phyloP scores from a whole-genome alignment of 257 asterid genomes.

The Solanum bukasovii region DNA sequence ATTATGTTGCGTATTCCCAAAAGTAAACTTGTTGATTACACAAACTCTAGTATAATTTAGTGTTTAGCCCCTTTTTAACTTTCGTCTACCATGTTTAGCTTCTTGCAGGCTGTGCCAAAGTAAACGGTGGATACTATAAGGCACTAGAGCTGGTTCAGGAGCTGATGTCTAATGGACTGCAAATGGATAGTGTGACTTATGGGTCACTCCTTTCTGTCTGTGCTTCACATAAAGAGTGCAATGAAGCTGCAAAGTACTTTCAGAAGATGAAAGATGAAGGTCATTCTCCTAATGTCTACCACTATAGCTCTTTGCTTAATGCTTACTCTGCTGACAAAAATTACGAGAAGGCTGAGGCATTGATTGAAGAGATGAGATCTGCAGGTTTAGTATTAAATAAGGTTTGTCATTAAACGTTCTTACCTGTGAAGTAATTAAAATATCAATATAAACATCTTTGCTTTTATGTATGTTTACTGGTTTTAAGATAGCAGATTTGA shows the following conservation, averaged over 20 bases:
- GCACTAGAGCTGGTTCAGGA: constrained; percentile 79
- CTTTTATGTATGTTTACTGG: not conserved
- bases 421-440: not conserved
- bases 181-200: constrained; percentile 66
- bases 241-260: constrained; percentile 82
- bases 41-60: not conserved
- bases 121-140: constrained; percentile 59
- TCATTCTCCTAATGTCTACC: constrained; percentile 74
- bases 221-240: constrained; percentile 64
- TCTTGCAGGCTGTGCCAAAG: constrained; percentile 80
- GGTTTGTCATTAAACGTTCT: constrained; percentile 25
- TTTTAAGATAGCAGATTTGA: not conserved
- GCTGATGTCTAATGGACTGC: constrained; percentile 54
- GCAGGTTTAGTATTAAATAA: constrained; percentile 62
- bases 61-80: not conserved
- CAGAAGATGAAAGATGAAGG: constrained; percentile 85
- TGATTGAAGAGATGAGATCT: constrained; percentile 71
- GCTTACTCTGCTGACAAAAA: constrained; percentile 74
- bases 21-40: not conserved
- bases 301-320: constrained; percentile 90
- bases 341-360: constrained; percentile 55
- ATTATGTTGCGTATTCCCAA: not conserved
- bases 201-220: constrained; percentile 88
- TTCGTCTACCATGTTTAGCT: constrained; percentile 39
- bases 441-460: not conserved